Evolutionary conservation across 768 basidiomycete genomes (phyloP), one percentile per base, ranked within the genome.

Genomic region (Kwoniella shandongensis): DNA sequence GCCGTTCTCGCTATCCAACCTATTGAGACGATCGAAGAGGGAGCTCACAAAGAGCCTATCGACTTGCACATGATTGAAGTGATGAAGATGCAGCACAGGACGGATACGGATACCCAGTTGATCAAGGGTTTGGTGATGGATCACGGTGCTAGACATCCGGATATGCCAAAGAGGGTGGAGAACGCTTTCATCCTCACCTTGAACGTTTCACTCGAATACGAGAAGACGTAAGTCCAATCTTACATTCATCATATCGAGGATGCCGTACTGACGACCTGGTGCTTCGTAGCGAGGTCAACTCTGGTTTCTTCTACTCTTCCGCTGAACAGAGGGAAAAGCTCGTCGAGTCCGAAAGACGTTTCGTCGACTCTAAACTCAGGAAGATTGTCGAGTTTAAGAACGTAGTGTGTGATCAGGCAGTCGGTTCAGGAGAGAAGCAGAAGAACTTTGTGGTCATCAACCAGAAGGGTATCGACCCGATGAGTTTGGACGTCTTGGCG

Each of bases 61-160:
- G 96, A 99, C 80, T 81, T 99, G 54, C 94, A 98, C 79, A 99
- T 99, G 96, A 81, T 99, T 49, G 96, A 99, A 79, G 86, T 98
- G 61, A 98, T 98, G 96, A 98, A 98, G 81, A 99, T 99, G 96
- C 94, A 96, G 77, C 96, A 99, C 79, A 88, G 93, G 69, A 93
- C 88, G 40, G 91, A 96, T 61, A 91, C 91, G 22, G 96, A 99
- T 78, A 99, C 96, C 27, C 89, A 96, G 75, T 85, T 99, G 36
- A 81, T 99, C 69, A 88, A 89, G 67, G 96, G 96, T 32, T 82
- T 99, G 56, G 96, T 99, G 42, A 82, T 99, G 67, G 96, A 99
- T 79, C 94, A 98, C 74, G 94, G 96, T 65, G 90, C 89, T 54
- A 81, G 96, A 64, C 96, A 99, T 79, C 94, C 96, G 11, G 96